Conservation (phyloP, 306 rosid genomes). For the Trifolium subterraneum region DNA sequence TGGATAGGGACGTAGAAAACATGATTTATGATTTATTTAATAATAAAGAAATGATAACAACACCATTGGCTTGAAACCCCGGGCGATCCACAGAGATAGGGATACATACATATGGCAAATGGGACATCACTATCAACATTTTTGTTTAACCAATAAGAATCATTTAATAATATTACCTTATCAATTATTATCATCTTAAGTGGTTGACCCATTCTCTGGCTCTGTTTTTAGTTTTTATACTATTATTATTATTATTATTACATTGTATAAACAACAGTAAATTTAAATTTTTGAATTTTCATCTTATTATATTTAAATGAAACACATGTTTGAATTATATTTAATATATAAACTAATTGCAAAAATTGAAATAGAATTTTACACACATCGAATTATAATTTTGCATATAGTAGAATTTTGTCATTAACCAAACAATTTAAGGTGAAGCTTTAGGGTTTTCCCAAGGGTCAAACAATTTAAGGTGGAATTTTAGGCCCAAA, state of each 20-base stretch:
- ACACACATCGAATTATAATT: no score
- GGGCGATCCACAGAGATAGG: conserved; percentile 32
- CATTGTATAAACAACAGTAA: neutral
- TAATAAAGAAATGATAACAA: conserved; percentile 16
- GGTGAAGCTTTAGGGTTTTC: no score
- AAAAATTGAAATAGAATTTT: no score
- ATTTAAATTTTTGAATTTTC: neutral
- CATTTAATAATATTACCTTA: conserved; percentile 42
- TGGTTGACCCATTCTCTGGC: conserved; percentile 1
- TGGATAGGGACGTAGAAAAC: conserved; percentile 25
- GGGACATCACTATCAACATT: conserved; percentile 38
- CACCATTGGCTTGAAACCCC: conserved; percentile 43
- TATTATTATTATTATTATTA: no score
- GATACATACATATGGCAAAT: neutral
- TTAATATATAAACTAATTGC: no score
- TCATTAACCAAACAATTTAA: no score
- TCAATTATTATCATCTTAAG: conserved; percentile 30
- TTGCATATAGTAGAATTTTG: no score
- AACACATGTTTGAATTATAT: neutral
- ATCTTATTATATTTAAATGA: neutral
- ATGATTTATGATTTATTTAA: conserved; percentile 25
- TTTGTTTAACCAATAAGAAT: conserved; percentile 39
- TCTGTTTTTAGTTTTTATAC: neutral
- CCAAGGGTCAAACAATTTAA: no score
- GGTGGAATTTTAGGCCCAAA: no score